Evolutionary conservation across 2,329 filamentous ascomycete genomes (phyloP).

Genomic region (Ophiocordyceps camponoti-saundersi): DNA sequence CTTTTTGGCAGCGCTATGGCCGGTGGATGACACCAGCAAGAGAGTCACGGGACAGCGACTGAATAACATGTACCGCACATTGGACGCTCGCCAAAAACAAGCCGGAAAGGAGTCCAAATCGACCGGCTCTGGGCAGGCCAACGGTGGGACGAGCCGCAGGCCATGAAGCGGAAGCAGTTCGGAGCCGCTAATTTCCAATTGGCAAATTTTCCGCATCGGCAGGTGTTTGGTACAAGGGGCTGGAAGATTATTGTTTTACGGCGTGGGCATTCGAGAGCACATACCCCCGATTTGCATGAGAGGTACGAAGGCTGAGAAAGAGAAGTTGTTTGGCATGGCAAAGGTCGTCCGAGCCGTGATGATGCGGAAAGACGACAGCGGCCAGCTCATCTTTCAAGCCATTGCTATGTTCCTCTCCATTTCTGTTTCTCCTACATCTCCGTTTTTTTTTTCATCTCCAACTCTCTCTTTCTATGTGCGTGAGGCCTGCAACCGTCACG

Average conservation of each 20-base stretch:
- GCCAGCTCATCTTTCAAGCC: too few relatives aligned
- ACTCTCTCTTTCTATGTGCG: too few relatives aligned
- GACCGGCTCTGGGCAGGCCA: conserved; percentile 10
- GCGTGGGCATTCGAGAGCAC: conserved; percentile 6
- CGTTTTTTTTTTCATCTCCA: too few relatives aligned
- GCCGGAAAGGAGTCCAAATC: conserved; percentile 13
- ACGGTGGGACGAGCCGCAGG: conserved; percentile 11
- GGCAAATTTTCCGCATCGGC: conserved; percentile 9
- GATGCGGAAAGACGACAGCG: too few relatives aligned
- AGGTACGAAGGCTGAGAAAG: conserved; percentile 4
- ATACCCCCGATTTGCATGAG: conserved; percentile 11
- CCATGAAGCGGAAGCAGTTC: too few relatives aligned
- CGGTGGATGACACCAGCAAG: conserved; percentile 26
- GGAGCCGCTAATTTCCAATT: too few relatives aligned
- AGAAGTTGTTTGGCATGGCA: conserved; percentile 7
- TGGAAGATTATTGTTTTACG: conserved; percentile 6
- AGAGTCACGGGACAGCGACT: conserved; percentile 25
- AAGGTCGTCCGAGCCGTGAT: background rate
- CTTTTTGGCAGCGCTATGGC: conserved; percentile 27
- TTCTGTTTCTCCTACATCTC: too few relatives aligned
- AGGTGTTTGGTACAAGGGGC: conserved; percentile 8
- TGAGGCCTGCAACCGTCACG: too few relatives aligned
- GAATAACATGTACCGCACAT: conserved; percentile 26
- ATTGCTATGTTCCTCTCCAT: too few relatives aligned
- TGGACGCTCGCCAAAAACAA: conserved; percentile 18